A percentile compares a stretch with the other conserved stretches of the same genome.
These are phyloP conservation scores for Penicillium odoratum DNA, from an alignment of 495 filamentous ascomycete genomes.

Conservation along the genomic window DNA sequence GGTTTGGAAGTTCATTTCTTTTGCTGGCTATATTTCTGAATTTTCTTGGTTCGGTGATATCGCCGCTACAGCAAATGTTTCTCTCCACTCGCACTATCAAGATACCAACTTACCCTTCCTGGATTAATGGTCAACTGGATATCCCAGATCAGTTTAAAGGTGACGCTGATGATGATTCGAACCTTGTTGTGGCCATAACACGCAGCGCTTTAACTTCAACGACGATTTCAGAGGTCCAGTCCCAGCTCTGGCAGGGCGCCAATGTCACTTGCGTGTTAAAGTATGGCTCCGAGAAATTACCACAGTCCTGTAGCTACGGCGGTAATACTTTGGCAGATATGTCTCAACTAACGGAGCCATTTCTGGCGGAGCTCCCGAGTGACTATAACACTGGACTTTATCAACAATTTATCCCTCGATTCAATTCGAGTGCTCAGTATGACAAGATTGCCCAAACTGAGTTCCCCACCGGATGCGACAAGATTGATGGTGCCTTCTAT, in stretches of 20 bases:
- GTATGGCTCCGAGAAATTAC: background rate
- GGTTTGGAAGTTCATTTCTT: conserved; percentile 21
- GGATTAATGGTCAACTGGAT: background rate
- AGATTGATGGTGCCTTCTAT: conserved; percentile 16
- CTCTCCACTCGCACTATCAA: conserved; percentile 19
- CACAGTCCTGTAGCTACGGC: background rate
- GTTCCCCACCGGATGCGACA: conserved; percentile 24
- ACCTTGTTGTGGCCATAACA: background rate
- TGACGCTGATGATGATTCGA: background rate
- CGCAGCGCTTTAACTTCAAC: background rate
- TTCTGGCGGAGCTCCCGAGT: conserved; percentile 17
- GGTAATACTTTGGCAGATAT: conserved; percentile 12
- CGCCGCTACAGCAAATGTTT: conserved; percentile 26
- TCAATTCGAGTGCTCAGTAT: conserved; percentile 29
- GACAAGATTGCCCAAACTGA: conserved; percentile 18
- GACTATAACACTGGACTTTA: conserved; percentile 26
- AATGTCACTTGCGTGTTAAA: background rate
- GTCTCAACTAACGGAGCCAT: too few species aligned
- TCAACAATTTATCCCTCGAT: conserved; percentile 29
- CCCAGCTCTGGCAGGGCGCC: background rate
- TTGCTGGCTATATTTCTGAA: conserved; percentile 19
- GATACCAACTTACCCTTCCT: conserved; percentile 13
- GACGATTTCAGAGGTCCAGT: background rate
- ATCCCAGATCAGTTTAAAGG: background rate
- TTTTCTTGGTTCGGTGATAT: conserved; percentile 22